Conservation (phyloP, 305 asterid species). For the Euphrasia arctica region DNA sequence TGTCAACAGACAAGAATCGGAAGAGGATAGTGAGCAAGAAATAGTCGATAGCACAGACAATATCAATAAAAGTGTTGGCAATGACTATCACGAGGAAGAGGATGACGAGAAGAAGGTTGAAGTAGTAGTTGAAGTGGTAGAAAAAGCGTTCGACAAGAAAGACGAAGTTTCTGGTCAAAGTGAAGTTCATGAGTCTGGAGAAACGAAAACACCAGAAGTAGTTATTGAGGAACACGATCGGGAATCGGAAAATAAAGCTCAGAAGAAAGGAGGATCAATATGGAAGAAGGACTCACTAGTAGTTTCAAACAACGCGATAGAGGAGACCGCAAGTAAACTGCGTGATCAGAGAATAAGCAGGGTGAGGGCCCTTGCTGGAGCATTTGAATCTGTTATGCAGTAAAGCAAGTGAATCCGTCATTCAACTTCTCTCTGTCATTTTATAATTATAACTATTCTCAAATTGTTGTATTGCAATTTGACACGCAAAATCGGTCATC, state of each 20-base stretch:
- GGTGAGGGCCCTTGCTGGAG: conserved; percentile 83
- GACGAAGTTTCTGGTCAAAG: conserved; percentile 23
- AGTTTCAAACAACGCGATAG: conserved; percentile 58
- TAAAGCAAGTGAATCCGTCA: conserved; percentile 27
- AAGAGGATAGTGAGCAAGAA: conserved; percentile 6
- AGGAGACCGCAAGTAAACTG: conserved; percentile 72
- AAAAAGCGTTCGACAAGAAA: conserved; percentile 14
- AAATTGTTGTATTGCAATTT: conserved; percentile 28
- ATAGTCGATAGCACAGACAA: conserved; percentile 12
- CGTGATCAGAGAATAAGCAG: conserved; percentile 60
- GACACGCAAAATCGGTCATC: conserved; percentile 34
- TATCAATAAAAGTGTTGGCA: conserved; percentile 28
- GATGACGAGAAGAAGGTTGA: conserved; percentile 31
- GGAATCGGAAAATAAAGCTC: conserved; percentile 25
- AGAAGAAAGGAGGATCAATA: conserved; percentile 30
- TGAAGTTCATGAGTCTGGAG: conserved; percentile 28
- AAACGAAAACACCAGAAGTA: conserved; percentile 26
- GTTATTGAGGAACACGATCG: conserved; percentile 29
- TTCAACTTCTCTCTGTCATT: background rate
- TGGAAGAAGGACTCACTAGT: conserved; percentile 46
- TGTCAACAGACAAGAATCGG: conserved; percentile 29
- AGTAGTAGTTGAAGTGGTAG: conserved; percentile 24
- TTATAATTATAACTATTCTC: conserved; percentile 8
- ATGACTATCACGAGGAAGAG: conserved; percentile 27
- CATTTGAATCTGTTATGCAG: conserved; percentile 71